A percentile compares a stretch with the other conserved stretches of the same genome.
phyloP scores from a whole-genome alignment of 495 filamentous ascomycete genomes.

The Penicillium paxilli region DNA sequence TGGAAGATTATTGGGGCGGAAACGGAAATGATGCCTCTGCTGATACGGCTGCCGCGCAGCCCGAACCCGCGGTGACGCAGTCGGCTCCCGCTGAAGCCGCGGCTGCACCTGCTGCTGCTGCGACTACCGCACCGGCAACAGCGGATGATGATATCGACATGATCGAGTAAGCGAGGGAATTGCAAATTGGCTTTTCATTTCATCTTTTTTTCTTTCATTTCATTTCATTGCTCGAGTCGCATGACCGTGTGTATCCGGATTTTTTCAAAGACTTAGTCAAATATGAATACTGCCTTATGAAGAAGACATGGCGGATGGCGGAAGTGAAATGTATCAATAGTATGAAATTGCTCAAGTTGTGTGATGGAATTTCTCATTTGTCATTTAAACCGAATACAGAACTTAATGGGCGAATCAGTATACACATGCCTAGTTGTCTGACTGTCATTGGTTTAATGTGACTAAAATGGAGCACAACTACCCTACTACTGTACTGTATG shows the following conservation, averaged over 20 bases:
- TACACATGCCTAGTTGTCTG: neutral
- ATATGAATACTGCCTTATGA: neutral
- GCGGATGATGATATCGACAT: slow-evolving; percentile 61
- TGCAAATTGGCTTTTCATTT: neutral
- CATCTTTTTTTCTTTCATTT: neutral
- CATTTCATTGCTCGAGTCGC: neutral
- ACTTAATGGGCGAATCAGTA: neutral
- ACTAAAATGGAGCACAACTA: no score
- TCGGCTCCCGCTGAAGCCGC: slow-evolving; percentile 21
- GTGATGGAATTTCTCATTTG: neutral
- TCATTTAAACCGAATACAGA: neutral
- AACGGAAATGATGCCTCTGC: slow-evolving; percentile 32
- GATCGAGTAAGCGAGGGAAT: slow-evolving; percentile 41
- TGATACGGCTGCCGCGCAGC: slow-evolving; percentile 25
- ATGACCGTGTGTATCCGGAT: neutral
- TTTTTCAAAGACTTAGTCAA: neutral
- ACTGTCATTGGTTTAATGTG: no score
- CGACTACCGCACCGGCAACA: slow-evolving; percentile 23
- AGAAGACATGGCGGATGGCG: neutral
- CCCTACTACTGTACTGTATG: no score
- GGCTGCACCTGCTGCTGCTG: slow-evolving; percentile 28
- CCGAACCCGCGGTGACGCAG: slow-evolving; percentile 2
- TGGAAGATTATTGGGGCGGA: slow-evolving; percentile 86
- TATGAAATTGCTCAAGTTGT: neutral
- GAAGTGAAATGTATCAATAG: neutral